Conservation (phyloP, 148 eudicot genomes). For the Salicornia ramosissima region DNA sequence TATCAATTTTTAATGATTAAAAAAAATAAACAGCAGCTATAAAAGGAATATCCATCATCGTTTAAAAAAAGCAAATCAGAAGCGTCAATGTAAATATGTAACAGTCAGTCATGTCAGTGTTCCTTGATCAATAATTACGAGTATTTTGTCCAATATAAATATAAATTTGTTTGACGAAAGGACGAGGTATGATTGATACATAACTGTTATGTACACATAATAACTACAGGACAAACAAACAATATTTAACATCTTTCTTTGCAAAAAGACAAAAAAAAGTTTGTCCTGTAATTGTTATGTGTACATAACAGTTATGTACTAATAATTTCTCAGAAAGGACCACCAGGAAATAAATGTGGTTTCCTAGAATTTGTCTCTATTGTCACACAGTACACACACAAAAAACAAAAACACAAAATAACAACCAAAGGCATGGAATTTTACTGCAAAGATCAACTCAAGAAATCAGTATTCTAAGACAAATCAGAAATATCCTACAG, state of each 20-base stretch:
- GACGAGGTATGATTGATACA: too few relatives aligned
- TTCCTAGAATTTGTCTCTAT: constrained; percentile 6
- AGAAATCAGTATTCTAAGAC: neutral
- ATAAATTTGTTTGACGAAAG: too few relatives aligned
- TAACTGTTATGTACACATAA: too few relatives aligned
- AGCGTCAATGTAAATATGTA: constrained; percentile 11
- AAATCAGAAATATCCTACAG: neutral
- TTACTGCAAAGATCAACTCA: neutral
- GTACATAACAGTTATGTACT: too few relatives aligned
- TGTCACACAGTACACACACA: neutral
- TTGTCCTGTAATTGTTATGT: too few relatives aligned
- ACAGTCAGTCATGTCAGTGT: too few relatives aligned
- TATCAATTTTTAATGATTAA: too few relatives aligned
- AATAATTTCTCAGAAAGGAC: constrained; percentile 11
- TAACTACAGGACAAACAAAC: neutral
- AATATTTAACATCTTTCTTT: constrained; percentile 7
- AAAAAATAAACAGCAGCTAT: too few relatives aligned
- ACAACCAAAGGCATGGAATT: neutral
- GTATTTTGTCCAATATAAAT: too few relatives aligned
- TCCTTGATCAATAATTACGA: too few relatives aligned
- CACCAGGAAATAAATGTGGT: constrained; percentile 3
- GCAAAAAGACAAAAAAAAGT: neutral
- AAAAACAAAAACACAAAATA: neutral
- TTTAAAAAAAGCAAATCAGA: neutral
- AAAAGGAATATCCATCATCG: neutral